Evolutionary conservation across 495 filamentous ascomycete genomes (phyloP).

Genomic region (Friedmanniomyces simplex): DNA sequence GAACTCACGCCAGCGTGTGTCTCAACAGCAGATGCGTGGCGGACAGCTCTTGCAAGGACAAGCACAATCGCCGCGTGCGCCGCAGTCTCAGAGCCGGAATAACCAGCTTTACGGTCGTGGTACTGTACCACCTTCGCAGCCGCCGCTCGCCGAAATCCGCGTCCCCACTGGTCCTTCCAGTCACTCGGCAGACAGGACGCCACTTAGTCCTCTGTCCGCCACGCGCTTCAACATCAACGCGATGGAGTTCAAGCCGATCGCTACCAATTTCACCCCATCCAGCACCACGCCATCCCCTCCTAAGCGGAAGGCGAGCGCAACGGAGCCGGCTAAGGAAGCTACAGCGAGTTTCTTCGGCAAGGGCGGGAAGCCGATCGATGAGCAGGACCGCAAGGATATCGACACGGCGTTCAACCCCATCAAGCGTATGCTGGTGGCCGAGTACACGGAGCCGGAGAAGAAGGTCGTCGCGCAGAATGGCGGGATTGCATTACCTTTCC

Average conservation of each 20-base stretch:
- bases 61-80: constrained; percentile 6
- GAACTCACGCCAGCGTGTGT: not conserved
- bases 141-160: constrained; percentile 1
- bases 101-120: not conserved
- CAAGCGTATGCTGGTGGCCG: constrained; percentile 51
- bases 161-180: constrained; percentile 22
- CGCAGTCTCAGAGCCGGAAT: not conserved
- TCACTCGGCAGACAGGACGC: constrained; percentile 24
- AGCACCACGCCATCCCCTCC: constrained; percentile 42
- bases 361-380: constrained; percentile 48
- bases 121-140: not conserved
- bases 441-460: constrained; percentile 39
- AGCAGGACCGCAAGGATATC: constrained; percentile 48
- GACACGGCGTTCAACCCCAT: constrained; percentile 59
- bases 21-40: constrained; percentile 1
- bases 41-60: not conserved
- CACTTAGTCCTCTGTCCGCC: constrained; percentile 16
- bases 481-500: constrained; percentile 65
- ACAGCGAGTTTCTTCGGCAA: constrained; percentile 41
- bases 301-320: constrained; percentile 54
- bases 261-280: constrained; percentile 64
- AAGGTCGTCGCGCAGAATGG: constrained; percentile 50
- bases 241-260: constrained; percentile 71
- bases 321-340: constrained; percentile 24
- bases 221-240: constrained; percentile 47